Percentiles rank a stretch among this genome's conserved stretches.
phyloP scores from a whole-genome alignment of 192 early-diverging fungal genomes.

The Bifiguratus adelaidae region DNA sequence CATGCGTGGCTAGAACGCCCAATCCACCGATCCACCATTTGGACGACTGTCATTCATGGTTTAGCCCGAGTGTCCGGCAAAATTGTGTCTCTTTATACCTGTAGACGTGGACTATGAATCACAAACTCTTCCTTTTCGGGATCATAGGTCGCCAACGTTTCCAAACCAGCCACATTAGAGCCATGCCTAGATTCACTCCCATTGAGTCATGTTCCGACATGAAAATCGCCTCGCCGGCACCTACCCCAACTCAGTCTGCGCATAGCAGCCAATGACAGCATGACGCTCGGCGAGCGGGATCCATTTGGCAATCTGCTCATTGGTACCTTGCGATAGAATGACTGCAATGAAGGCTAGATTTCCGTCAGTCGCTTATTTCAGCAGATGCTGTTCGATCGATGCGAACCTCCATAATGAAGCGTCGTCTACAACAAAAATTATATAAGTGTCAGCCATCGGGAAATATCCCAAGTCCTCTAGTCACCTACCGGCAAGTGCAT shows the following conservation, averaged over 20 bases:
- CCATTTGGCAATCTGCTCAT: constrained; percentile 66
- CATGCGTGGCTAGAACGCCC: constrained; percentile 38
- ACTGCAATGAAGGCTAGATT: constrained; percentile 64
- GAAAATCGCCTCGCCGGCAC: constrained; percentile 2
- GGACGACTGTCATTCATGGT: constrained; percentile 22
- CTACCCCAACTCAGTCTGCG: constrained; percentile 73
- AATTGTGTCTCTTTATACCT: background rate
- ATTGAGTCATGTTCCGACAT: constrained; percentile 36
- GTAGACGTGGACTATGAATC: constrained; percentile 46
- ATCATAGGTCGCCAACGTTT: constrained; percentile 84
- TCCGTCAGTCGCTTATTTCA: too few species aligned
- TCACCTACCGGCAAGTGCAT: constrained; percentile 27
- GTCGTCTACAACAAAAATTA: constrained; percentile 4
- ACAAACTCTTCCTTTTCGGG: constrained; percentile 63
- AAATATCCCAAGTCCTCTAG: background rate
- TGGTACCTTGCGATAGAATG: constrained; percentile 54
- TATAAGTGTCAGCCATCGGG: background rate
- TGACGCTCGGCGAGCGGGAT: constrained; percentile 50
- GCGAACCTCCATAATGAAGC: constrained; percentile 19
- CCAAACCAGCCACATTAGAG: constrained; percentile 78
- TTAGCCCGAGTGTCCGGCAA: background rate
- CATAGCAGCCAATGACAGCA: constrained; percentile 75
- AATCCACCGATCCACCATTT: constrained; percentile 67
- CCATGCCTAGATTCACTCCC: constrained; percentile 52
- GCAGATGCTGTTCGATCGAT: too few species aligned